phyloP scores from a whole-genome alignment of 116 monocot species.

The Zostera marina region DNA sequence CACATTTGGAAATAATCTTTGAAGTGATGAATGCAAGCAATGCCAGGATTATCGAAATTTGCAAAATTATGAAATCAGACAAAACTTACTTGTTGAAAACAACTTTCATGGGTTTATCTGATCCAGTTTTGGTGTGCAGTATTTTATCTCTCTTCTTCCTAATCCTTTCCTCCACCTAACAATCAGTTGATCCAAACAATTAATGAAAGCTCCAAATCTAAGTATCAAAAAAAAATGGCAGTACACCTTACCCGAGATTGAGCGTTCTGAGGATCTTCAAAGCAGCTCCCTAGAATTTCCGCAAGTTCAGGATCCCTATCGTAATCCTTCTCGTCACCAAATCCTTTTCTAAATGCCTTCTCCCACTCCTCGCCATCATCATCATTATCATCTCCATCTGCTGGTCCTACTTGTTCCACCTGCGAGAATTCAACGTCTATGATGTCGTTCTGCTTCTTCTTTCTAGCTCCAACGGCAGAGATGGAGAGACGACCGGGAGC shows the following conservation, averaged over 20 bases:
- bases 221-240: neutral
- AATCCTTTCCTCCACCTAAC: constrained; percentile 81
- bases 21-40: neutral
- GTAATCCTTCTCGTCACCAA: constrained; percentile 35
- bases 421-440: neutral
- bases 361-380: constrained; percentile 14
- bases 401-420: neutral
- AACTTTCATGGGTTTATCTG: constrained; percentile 52
- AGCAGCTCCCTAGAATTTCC: constrained; percentile 56
- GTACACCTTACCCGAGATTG: constrained; percentile 31
- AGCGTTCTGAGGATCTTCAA: constrained; percentile 82
- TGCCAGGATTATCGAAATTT: neutral
- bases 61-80: neutral
- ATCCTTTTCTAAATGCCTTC: constrained; percentile 14
- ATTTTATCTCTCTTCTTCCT: constrained; percentile 76
- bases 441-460: neutral
- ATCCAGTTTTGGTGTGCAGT: constrained; percentile 70
- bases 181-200: neutral
- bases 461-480: neutral
- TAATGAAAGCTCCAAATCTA: neutral
- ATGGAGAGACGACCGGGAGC: too few relatives aligned
- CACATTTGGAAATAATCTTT: too few relatives aligned
- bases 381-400: neutral
- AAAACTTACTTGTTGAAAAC: constrained; percentile 60
- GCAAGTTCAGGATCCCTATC: constrained; percentile 78